Percentiles rank a stretch among this genome's conserved stretches.
Evolutionary conservation across 345 rosid species (phyloP).

Genomic region (Combretum micranthum): DNA sequence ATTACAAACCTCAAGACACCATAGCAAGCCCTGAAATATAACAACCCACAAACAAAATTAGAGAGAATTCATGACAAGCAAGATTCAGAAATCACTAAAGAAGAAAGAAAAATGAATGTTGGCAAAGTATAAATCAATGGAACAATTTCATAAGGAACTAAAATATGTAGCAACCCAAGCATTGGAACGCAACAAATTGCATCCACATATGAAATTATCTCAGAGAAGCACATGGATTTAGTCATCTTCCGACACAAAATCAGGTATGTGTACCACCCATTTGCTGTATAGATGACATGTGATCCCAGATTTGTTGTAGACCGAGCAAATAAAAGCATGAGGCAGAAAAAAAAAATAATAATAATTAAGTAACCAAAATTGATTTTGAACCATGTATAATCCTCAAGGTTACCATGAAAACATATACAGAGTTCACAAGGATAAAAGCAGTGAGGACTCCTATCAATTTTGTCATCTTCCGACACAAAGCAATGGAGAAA

Average conservation of each 20-base stretch:
- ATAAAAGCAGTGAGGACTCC: constrained; percentile 6
- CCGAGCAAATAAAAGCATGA: too few relatives aligned
- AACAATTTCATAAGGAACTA: too few relatives aligned
- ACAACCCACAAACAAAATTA: too few relatives aligned
- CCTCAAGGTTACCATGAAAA: constrained; percentile 16
- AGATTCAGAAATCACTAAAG: too few relatives aligned
- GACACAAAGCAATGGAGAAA: constrained; percentile 33
- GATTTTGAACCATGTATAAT: constrained; percentile 6
- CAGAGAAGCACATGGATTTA: constrained; percentile 7
- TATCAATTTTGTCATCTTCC: constrained; percentile 37
- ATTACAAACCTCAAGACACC: constrained; percentile 78
- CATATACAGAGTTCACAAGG: constrained; percentile 13
- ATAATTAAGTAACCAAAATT: not conserved
- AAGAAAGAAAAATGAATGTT: too few relatives aligned
- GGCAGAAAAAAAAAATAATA: not conserved
- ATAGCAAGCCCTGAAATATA: constrained; percentile 61
- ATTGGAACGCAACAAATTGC: not conserved
- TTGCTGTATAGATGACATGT: constrained; percentile 27
- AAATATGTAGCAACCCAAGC: too few relatives aligned
- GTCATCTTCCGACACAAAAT: constrained; percentile 36
- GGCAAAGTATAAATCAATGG: too few relatives aligned
- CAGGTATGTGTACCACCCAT: constrained; percentile 8
- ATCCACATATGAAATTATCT: not conserved
- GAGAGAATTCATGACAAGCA: too few relatives aligned
- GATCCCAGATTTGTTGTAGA: too few relatives aligned